phyloP scores from a whole-genome alignment of 495 filamentous ascomycete genomes.

The Penicillium silybi region DNA sequence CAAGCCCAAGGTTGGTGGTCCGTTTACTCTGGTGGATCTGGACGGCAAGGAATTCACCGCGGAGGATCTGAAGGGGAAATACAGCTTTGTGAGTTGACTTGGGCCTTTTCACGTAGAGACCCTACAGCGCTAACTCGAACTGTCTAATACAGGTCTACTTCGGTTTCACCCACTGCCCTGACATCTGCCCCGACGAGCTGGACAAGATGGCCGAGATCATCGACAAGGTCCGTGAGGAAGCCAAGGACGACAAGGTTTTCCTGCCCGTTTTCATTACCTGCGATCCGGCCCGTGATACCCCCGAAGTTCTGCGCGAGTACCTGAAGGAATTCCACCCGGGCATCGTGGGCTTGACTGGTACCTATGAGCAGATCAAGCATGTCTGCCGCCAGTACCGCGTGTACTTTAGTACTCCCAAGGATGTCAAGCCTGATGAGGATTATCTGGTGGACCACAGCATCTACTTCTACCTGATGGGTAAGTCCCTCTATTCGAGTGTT shows the following conservation, averaged over 20 bases:
- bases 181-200: slow-evolving; percentile 98
- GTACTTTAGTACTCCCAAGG: slow-evolving; percentile 88
- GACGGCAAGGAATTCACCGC: slow-evolving; percentile 71
- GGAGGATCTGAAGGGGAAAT: slow-evolving; percentile 79
- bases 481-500: slow-evolving; percentile 16
- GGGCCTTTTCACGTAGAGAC: background rate
- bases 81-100: slow-evolving; percentile 58
- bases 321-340: slow-evolving; percentile 87
- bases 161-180: slow-evolving; percentile 96
- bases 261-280: slow-evolving; percentile 90
- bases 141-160: slow-evolving; percentile 70
- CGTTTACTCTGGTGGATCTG: slow-evolving; percentile 77
- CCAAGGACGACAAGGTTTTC: slow-evolving; percentile 47
- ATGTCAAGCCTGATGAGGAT: slow-evolving; percentile 88
- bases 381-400: slow-evolving; percentile 94
- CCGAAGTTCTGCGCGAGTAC: slow-evolving; percentile 77
- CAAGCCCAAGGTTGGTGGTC: slow-evolving; percentile 85
- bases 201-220: slow-evolving; percentile 97
- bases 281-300: slow-evolving; percentile 87
- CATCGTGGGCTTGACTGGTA: slow-evolving; percentile 86
- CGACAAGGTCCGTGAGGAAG: slow-evolving; percentile 63
- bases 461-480: slow-evolving; percentile 97
- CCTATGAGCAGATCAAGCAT: slow-evolving; percentile 84
- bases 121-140: background rate
- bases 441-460: slow-evolving; percentile 98